Percentiles rank a stretch among this genome's conserved stretches.
These are phyloP conservation scores for Fraxinus angustifolia DNA, from an alignment of 305 asterid genomes.

Conservation along the genomic window DNA sequence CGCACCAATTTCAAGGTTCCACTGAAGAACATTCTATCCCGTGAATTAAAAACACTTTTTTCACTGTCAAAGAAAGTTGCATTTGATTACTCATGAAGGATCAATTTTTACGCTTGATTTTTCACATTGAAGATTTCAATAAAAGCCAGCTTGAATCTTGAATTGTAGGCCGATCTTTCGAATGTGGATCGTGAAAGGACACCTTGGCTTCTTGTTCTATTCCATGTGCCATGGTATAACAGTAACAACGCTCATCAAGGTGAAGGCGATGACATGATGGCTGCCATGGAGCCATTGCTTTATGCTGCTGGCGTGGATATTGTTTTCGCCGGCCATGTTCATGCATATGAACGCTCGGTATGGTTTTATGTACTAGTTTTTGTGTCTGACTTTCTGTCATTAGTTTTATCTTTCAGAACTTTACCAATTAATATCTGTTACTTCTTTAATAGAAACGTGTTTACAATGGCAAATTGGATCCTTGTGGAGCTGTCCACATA, in stretches of 20 bases:
- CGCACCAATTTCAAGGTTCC: background rate
- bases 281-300: slow-evolving; percentile 69
- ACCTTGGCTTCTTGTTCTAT: slow-evolving; percentile 68
- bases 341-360: slow-evolving; percentile 95
- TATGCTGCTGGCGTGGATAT: slow-evolving; percentile 66
- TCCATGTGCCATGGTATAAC: slow-evolving; percentile 93
- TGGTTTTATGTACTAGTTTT: slow-evolving; percentile 7
- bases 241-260: slow-evolving; percentile 82
- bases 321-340: slow-evolving; percentile 80
- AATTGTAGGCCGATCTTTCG: slow-evolving; percentile 57
- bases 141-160: slow-evolving; percentile 21
- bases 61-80: background rate
- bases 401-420: slow-evolving; percentile 2
- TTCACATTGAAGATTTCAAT: background rate
- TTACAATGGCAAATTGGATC: slow-evolving; percentile 33
- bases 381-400: background rate
- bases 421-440: slow-evolving; percentile 14
- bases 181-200: slow-evolving; percentile 64
- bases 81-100: slow-evolving; percentile 4
- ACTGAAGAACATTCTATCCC: background rate
- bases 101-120: background rate
- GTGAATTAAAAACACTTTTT: background rate
- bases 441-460: slow-evolving; percentile 36
- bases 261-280: slow-evolving; percentile 80
- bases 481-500: slow-evolving; percentile 49